Base-by-base conservation (phyloP, 805 yeast species). In the Yamadazyma paraphyllophila region DNA sequence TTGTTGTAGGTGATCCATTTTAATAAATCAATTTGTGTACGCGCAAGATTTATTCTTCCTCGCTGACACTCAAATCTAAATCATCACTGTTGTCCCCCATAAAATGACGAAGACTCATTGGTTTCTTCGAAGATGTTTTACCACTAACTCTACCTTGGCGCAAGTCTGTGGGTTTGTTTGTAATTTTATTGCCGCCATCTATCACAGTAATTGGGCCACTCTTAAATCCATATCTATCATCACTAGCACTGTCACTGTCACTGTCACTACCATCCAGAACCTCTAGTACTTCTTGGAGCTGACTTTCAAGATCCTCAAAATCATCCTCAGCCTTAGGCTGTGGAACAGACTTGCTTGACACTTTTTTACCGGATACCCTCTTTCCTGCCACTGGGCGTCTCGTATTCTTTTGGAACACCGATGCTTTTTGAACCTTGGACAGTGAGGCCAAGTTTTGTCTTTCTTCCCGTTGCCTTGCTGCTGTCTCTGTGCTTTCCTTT, bases 261-360 rank as follows among this genome's bases (percentile, higher is more conserved):
- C 36, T 29, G n/a, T 45, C 48, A 33, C 47, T 44, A 41, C 61
- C 64, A 29, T 61, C 74, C 32, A 71, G 53, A 5, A 69, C 64
- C 29, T 61, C 74, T 33, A 71, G 53, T 5, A 69, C 75, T 49
- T 71, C 74, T 44, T 69, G 64, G 31, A 71, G 53, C 47, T 71
- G 72, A 45, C 69, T 69, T 42, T 71, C 77, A 36, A 71, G 60
- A 50, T 71, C 76, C 34, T 66, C 66, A 47, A 71, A 71, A 25
- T 71, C 76, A 53, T 71, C 74, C 48, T 59, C 51, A 14, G 26
- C 39, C n/a, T 26, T 20, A 20, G 2, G 4, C 2, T n/a, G 12
- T 8, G 30, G 14, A 14, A 25, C 17, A 7, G 13, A 11, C 17
- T 36, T 36, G 11, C 17, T 16, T 7, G 17, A 9, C 31, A 37